phyloP scores from a whole-genome alignment of 192 early-diverging fungal genomes.

The Backusella morwellensis region DNA sequence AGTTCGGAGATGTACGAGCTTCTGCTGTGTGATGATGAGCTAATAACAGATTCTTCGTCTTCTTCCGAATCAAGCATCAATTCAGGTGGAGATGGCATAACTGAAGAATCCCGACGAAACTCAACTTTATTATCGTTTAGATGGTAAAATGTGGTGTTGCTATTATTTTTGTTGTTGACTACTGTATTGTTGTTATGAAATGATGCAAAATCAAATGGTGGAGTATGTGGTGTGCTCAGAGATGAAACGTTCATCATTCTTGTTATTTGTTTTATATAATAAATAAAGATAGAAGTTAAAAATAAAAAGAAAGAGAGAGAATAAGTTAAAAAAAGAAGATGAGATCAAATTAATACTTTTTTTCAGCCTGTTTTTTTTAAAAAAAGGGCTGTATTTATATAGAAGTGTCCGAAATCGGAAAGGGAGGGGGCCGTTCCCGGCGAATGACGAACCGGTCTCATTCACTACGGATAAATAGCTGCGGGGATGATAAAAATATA shows the following conservation, averaged over 20 bases:
- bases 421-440: constrained; percentile 2
- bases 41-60: constrained; percentile 21
- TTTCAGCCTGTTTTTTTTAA: not conserved
- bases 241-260: constrained; percentile 10
- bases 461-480: not conserved
- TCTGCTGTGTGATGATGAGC: not conserved
- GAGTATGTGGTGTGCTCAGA: not conserved
- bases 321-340: not conserved
- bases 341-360: not conserved
- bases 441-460: constrained; percentile 3
- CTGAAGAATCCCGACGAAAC: not conserved
- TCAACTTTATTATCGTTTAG: constrained; percentile 1
- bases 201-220: constrained; percentile 9
- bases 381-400: constrained; percentile 2
- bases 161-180: not conserved
- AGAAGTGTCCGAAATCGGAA: not conserved
- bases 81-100: constrained; percentile 27
- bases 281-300: not conserved
- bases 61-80: constrained; percentile 30
- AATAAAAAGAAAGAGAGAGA: not conserved
- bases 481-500: not conserved
- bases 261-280: not conserved
- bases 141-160: not conserved
- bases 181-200: not conserved
- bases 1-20: not conserved